These are phyloP conservation scores for Plantago coronopus DNA, from an alignment of 305 asterid genomes.

Conservation along the genomic window DNA sequence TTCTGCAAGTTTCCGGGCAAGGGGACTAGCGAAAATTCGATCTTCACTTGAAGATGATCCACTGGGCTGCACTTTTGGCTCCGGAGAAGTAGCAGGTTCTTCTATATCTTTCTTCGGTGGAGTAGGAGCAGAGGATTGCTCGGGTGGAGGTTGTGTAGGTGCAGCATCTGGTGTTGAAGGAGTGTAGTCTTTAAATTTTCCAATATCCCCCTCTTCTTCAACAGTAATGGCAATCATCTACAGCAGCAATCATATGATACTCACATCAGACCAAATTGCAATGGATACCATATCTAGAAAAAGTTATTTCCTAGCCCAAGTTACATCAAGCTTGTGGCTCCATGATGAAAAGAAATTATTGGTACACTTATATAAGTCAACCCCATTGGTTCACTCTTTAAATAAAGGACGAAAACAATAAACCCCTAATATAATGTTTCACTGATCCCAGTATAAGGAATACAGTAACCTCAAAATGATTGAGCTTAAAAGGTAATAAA, in stretches of 20 bases:
- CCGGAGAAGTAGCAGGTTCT: slow-evolving; percentile 53
- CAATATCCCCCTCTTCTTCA: slow-evolving; percentile 79
- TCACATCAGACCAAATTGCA: slow-evolving; percentile 21
- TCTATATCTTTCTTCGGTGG: slow-evolving; percentile 61
- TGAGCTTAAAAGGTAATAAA: slow-evolving; percentile 7
- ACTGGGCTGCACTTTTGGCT: slow-evolving; percentile 58
- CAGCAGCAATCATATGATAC: slow-evolving; percentile 19
- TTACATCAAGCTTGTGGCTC: no score
- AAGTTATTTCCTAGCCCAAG: no score
- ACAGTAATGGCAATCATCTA: slow-evolving; percentile 83
- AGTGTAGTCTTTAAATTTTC: slow-evolving; percentile 74
- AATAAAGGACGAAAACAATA: background rate
- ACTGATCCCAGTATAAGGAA: slow-evolving; percentile 8
- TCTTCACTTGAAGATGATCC: slow-evolving; percentile 52
- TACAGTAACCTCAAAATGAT: slow-evolving; percentile 13
- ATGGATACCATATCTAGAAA: no score
- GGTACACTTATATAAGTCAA: no score
- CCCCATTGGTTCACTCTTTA: no score
- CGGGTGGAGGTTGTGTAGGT: slow-evolving; percentile 46
- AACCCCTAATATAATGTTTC: background rate
- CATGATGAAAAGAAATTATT: no score
- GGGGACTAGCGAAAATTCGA: slow-evolving; percentile 93
- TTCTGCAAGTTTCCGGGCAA: slow-evolving; percentile 87
- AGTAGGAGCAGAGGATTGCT: slow-evolving; percentile 42
- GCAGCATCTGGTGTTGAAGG: slow-evolving; percentile 69